Evolutionary conservation across 2,329 filamentous ascomycete genomes (phyloP).

Genomic region (Botrytis elliptica): DNA sequence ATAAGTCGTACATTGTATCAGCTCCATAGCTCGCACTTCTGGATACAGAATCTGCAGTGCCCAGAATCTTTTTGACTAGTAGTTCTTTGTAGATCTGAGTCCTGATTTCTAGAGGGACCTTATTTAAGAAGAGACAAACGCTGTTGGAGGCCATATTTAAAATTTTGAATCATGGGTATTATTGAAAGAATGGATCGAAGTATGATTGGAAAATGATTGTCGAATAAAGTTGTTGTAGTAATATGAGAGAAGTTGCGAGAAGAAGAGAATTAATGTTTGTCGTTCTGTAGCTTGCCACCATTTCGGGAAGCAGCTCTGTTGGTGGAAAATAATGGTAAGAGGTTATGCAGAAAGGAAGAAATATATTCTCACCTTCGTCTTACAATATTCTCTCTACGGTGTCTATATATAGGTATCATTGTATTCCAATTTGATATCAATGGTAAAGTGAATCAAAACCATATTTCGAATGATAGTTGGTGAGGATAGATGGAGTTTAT

Average conservation of each 20-base stretch:
- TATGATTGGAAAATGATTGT: not conserved
- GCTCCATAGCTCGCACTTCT: not conserved
- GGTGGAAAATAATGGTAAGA: not conserved
- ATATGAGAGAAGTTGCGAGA: not conserved
- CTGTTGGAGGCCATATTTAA: not conserved
- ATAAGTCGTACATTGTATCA: slow-evolving; percentile 2
- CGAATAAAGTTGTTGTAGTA: not conserved
- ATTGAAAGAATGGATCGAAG: not conserved
- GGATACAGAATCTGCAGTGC: not conserved
- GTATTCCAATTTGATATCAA: no score
- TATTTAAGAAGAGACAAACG: not conserved
- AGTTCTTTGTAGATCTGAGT: slow-evolving; percentile 49
- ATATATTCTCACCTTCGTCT: not conserved
- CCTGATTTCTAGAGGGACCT: slow-evolving; percentile 48
- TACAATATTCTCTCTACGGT: not conserved
- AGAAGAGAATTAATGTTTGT: not conserved
- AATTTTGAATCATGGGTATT: not conserved
- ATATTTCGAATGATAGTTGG: not conserved
- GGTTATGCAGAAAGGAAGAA: not conserved
- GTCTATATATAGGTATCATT: not conserved
- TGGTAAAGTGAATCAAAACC: not conserved
- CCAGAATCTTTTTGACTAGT: slow-evolving; percentile 19
- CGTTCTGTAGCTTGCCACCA: not conserved
- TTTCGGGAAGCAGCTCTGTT: not conserved
- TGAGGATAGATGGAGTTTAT: not conserved